Conservation (phyloP, 371 early-diverging fungal genomes). For the Syncephalastrum contaminatum region DNA sequence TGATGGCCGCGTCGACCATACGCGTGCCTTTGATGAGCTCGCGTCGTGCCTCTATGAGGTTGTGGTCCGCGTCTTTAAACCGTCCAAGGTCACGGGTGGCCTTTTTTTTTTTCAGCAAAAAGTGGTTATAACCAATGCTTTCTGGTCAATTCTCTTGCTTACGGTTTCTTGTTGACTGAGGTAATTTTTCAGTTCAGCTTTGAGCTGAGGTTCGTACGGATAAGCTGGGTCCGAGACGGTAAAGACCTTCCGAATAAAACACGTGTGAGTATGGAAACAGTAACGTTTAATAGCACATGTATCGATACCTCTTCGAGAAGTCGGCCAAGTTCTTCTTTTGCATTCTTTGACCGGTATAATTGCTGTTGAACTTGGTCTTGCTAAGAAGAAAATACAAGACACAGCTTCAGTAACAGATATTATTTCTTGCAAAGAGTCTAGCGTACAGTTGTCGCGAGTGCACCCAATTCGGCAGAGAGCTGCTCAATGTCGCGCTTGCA, state of each 20-base stretch:
- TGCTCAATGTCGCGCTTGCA: constrained; percentile 31
- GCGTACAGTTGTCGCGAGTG: constrained; percentile 11
- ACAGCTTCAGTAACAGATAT: neutral
- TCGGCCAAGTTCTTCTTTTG: constrained; percentile 3
- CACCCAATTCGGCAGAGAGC: constrained; percentile 10
- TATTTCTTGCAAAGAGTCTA: neutral
- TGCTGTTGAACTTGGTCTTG: constrained; percentile 15
- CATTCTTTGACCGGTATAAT: constrained; percentile 7
- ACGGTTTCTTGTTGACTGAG: constrained; percentile 26
- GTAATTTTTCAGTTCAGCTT: constrained; percentile 33
- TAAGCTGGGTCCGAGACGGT: constrained; percentile 15
- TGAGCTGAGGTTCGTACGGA: constrained; percentile 31
- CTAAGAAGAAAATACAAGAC: constrained; percentile 3
- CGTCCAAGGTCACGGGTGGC: constrained; percentile 34
- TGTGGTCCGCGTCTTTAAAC: constrained; percentile 30
- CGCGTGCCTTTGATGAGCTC: constrained; percentile 22
- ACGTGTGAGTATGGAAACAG: neutral
- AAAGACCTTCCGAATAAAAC: constrained; percentile 27
- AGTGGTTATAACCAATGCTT: too few relatives aligned
- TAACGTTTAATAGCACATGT: neutral
- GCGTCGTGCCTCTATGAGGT: constrained; percentile 19
- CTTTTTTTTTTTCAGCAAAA: constrained; percentile 8
- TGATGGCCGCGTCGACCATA: constrained; percentile 23
- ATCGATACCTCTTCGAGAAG: constrained; percentile 15
- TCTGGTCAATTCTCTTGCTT: neutral